Conservation (phyloP, 108 stramenopile genomes). For the Asterionellopsis glacialis region DNA sequence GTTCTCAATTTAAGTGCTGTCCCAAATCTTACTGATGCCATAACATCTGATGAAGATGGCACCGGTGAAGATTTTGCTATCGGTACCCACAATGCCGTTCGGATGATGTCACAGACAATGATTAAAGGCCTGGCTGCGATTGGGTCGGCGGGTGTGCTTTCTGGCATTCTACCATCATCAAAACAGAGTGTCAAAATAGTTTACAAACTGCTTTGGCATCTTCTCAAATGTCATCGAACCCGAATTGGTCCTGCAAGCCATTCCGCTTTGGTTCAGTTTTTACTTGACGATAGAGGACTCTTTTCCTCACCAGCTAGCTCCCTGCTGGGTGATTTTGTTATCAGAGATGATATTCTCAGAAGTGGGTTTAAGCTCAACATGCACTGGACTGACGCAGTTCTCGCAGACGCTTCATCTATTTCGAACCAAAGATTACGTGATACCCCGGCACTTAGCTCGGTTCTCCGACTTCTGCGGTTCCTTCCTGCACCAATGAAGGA, state of each 20-base stretch:
- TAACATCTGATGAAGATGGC: not conserved
- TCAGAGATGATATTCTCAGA: slow-evolving; percentile 11
- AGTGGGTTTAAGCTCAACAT: slow-evolving; percentile 27
- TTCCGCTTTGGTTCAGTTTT: slow-evolving; percentile 45
- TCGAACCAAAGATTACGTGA: slow-evolving; percentile 26
- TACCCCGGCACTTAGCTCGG: slow-evolving; percentile 37
- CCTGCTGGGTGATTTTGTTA: slow-evolving; percentile 33
- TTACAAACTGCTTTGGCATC: slow-evolving; percentile 76
- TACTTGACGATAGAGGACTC: slow-evolving; percentile 37
- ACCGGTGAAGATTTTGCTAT: not conserved
- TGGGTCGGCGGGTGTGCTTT: slow-evolving; percentile 28
- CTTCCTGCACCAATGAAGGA: slow-evolving; percentile 49
- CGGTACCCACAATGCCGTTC: not conserved
- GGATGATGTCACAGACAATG: slow-evolving; percentile 3
- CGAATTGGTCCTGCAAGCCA: slow-evolving; percentile 40
- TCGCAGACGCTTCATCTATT: slow-evolving; percentile 8
- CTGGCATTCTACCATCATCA: slow-evolving; percentile 27
- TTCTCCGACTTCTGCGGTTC: slow-evolving; percentile 72
- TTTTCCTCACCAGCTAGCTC: slow-evolving; percentile 16
- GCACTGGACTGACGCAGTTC: slow-evolving; percentile 4
- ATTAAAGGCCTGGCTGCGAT: slow-evolving; percentile 38
- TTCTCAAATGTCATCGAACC: slow-evolving; percentile 65
- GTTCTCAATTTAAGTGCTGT: slow-evolving; percentile 7
- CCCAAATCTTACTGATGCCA: not conserved
- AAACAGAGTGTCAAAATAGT: slow-evolving; percentile 51